Percentiles rank a stretch among this genome's conserved stretches.
These are phyloP conservation scores for Chaetothyriales sp. DNA, from an alignment of 2,329 filamentous ascomycete species.

Conservation along the genomic window DNA sequence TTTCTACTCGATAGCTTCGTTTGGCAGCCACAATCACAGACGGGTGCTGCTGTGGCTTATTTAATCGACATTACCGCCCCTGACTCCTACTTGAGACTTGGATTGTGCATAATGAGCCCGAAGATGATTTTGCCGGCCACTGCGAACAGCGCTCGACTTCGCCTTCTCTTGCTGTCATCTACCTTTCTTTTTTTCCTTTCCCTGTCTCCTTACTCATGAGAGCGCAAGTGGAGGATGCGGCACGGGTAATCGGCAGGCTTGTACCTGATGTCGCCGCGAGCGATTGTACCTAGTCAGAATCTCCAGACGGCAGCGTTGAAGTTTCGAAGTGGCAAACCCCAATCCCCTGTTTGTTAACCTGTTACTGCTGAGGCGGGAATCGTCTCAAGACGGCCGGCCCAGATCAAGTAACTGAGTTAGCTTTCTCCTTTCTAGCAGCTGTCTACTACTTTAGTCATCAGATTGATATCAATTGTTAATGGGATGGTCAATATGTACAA, in stretches of 20 bases:
- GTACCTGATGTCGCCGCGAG: too few species aligned
- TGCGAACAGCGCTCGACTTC: neutral
- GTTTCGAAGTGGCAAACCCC: neutral
- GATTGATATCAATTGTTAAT: too few species aligned
- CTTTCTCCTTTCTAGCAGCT: too few species aligned
- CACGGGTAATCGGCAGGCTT: neutral
- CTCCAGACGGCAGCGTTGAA: neutral
- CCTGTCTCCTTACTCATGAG: neutral
- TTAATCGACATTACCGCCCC: conserved; percentile 8
- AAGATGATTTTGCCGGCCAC: conserved; percentile 2
- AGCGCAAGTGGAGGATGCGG: neutral
- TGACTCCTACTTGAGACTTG: conserved; percentile 6
- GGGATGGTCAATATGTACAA: too few species aligned
- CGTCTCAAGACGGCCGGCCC: too few species aligned
- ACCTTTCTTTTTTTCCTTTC: neutral
- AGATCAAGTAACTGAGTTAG: too few species aligned
- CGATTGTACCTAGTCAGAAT: neutral
- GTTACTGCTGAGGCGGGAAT: too few species aligned
- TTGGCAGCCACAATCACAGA: conserved; percentile 13
- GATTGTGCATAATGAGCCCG: conserved; percentile 14
- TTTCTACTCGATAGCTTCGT: conserved; percentile 5
- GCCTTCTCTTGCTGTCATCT: neutral
- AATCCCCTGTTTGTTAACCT: neutral
- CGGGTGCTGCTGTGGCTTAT: conserved; percentile 16
- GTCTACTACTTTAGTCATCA: too few species aligned